These are phyloP conservation scores for Colletotrichum lentis DNA, from an alignment of 2,329 filamentous ascomycete species.

Conservation along the genomic window DNA sequence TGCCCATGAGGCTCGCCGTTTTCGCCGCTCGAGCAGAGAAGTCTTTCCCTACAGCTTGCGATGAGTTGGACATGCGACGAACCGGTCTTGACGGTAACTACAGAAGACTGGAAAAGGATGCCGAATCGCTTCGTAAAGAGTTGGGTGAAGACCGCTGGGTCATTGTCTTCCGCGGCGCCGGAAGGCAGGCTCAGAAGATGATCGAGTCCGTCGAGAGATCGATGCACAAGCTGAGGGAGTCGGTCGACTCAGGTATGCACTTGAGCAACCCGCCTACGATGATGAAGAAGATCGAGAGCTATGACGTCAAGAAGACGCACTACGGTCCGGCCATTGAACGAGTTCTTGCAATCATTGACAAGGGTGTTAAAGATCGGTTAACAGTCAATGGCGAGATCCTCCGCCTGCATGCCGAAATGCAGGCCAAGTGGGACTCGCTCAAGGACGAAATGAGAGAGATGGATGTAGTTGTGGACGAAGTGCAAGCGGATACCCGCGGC, in stretches of 20 bases:
- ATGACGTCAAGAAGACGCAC: slow-evolving; percentile 93
- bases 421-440: slow-evolving; percentile 79
- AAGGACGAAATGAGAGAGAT: slow-evolving; percentile 80
- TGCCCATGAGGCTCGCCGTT: slow-evolving; percentile 91
- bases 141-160: slow-evolving; percentile 96
- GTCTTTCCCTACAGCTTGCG: slow-evolving; percentile 88
- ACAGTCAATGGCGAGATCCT: slow-evolving; percentile 97
- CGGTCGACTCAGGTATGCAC: slow-evolving; percentile 77
- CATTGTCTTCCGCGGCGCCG: slow-evolving; percentile 91
- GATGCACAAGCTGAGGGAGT: slow-evolving; percentile 81
- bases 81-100: slow-evolving; percentile 82
- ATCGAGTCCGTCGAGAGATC: slow-evolving; percentile 93
- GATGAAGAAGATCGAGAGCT: slow-evolving; percentile 87
- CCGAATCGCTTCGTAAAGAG: slow-evolving; percentile 87
- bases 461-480: slow-evolving; percentile 77
- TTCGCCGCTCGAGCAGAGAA: slow-evolving; percentile 81
- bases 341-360: slow-evolving; percentile 90
- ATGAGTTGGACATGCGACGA: slow-evolving; percentile 82
- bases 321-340: slow-evolving; percentile 93
- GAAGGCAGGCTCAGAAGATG: slow-evolving; percentile 93
- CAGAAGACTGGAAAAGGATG: slow-evolving; percentile 87
- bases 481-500: slow-evolving; percentile 67
- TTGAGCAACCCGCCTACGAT: slow-evolving; percentile 74
- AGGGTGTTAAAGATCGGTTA: slow-evolving; percentile 92
- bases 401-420: slow-evolving; percentile 84